Base-by-base conservation (phyloP, 768 basidiomycete genomes). In the Amyloporia xantha region DNA sequence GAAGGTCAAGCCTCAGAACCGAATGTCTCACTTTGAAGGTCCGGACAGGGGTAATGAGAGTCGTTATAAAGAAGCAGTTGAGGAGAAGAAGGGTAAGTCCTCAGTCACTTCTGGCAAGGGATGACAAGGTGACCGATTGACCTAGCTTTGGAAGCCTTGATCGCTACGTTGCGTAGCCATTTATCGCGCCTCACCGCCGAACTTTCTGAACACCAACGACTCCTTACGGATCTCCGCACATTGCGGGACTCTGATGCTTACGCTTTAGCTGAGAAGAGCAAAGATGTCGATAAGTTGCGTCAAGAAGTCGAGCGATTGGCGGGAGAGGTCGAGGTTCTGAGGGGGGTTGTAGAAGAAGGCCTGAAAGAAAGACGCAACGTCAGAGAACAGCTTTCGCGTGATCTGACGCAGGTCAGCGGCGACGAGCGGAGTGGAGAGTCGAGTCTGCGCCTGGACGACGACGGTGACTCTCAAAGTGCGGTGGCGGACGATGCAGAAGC, bases 271-370 rank as follows among this genome's bases (percentile, higher is more conserved):
- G 76, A 79, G 48, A 87, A 86, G 62, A 65, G 76, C 20, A 66
- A 71, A 3, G 90, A 91, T 52, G 79, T 94, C 6, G 74, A 78
- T 38, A 71, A 72, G 11, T 74, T 96, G 10, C 74, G 76, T 30
- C 71, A 75, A 10, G 88, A 94, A 58, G 86, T 97, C 5, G 88
- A 93, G 57, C 67, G 84, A 37, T 76, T 96, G 4, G 83, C 79
- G 0, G 82, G 82, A 3, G 92, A 98, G 66, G 88, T 97, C 2
- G 86, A 87, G 51, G 84, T 90, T 2, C 71, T 96, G n/a, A 71
- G 86, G 10, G 85, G 82, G 1, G 85, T 93, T 0, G 89, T 97
- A 1, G 88, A 94, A 63, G 85, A 89, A 50, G 91, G 91, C 3
- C 71, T 96, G 46, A 78, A 82, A 52, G 89, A 91, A 54, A 66